Percentiles rank a stretch among this genome's conserved stretches.
These are phyloP conservation scores for Echites panduratus DNA, from an alignment of 257 asterid species.

Conservation along the genomic window DNA sequence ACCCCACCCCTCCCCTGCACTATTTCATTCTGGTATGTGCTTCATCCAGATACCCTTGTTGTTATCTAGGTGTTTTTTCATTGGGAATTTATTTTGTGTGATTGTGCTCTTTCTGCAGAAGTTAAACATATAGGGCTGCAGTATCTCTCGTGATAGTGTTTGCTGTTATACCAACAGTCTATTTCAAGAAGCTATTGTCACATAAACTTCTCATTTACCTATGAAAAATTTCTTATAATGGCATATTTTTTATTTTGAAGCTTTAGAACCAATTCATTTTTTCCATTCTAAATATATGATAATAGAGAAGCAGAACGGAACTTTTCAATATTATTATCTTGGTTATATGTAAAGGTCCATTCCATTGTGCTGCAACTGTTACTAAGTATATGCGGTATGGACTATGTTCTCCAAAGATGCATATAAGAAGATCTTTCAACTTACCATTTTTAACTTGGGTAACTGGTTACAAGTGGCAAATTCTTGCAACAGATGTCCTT, in stretches of 20 bases:
- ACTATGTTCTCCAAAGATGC: neutral
- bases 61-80: too few relatives aligned
- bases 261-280: neutral
- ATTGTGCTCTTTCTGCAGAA: conserved; percentile 41
- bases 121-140: conserved; percentile 49
- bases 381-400: neutral
- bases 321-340: neutral
- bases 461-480: neutral
- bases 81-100: conserved; percentile 11
- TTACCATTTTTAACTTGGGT: neutral
- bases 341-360: neutral
- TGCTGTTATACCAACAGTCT: conserved; percentile 81
- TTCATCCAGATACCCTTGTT: too few relatives aligned
- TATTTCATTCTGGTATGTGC: too few relatives aligned
- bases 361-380: neutral
- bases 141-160: conserved; percentile 60
- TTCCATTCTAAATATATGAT: too few relatives aligned
- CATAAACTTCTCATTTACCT: neutral
- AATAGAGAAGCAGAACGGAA: too few relatives aligned
- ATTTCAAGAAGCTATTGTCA: conserved; percentile 56
- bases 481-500: neutral
- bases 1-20: too few relatives aligned
- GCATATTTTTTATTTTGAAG: neutral
- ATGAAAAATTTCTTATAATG: neutral
- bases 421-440: neutral